A percentile compares a stretch with the other conserved stretches of the same genome.
Evolutionary conservation across 441 rosid species (phyloP).

Genomic region (Sinapis alba): DNA sequence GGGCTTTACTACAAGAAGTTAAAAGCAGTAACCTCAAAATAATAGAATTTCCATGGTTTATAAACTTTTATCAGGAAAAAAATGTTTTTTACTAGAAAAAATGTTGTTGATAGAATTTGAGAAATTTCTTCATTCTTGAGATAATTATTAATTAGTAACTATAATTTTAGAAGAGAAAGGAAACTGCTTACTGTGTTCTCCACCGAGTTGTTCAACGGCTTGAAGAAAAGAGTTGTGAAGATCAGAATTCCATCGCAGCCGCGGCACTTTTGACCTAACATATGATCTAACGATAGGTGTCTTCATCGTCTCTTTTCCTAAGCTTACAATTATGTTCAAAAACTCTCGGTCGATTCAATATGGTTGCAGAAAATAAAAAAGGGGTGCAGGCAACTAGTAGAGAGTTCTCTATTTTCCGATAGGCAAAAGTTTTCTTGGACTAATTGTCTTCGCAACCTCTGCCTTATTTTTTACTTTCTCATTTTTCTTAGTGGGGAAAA

Average conservation of each 20-base stretch:
- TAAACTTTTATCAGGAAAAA: neutral
- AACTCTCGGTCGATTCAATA: neutral
- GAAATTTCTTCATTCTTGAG: neutral
- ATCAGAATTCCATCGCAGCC: conserved; percentile 60
- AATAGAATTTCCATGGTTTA: neutral
- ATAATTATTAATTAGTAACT: too few relatives aligned
- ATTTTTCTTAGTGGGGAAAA: neutral
- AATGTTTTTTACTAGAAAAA: neutral
- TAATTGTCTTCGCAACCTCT: neutral
- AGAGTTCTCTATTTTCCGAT: neutral
- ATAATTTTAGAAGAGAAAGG: neutral
- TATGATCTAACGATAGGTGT: conserved; percentile 52
- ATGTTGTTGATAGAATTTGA: neutral
- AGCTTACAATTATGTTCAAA: neutral
- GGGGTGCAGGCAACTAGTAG: conserved; percentile 10
- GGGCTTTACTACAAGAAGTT: neutral
- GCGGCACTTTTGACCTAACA: conserved; percentile 59
- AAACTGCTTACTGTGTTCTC: conserved; percentile 59
- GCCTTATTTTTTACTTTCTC: conserved; percentile 6
- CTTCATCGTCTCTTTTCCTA: conserved; percentile 11
- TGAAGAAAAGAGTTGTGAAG: conserved; percentile 62
- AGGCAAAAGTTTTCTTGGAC: conserved; percentile 11
- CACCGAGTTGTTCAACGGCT: conserved; percentile 65
- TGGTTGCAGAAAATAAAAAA: conserved; percentile 3
- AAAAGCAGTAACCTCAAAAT: neutral